phyloP scores from a whole-genome alignment of 805 yeast species.

The Saturnispora kantuleensis region DNA sequence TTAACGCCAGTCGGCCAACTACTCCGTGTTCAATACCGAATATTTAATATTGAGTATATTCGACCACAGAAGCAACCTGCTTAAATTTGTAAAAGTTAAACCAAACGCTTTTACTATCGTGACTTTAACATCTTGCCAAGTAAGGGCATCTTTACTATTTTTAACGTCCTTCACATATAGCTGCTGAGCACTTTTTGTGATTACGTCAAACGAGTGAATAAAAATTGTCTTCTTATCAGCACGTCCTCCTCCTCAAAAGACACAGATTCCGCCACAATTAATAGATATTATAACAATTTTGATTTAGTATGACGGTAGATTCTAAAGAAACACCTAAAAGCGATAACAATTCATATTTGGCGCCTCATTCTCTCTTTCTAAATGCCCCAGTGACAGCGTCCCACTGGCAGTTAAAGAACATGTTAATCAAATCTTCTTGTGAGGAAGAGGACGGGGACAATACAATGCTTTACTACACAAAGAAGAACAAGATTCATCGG shows the following conservation, averaged over 20 bases:
- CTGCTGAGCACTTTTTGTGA: background rate
- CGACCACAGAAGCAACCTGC: no score
- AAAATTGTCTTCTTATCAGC: background rate
- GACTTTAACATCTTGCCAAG: no score
- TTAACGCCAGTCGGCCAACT: no score
- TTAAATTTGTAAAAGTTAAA: no score
- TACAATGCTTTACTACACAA: constrained; percentile 41
- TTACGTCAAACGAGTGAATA: background rate
- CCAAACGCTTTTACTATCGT: no score
- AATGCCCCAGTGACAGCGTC: constrained; percentile 10
- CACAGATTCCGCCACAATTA: background rate
- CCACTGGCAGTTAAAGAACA: constrained; percentile 79
- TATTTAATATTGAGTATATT: no score
- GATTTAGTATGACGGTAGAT: constrained; percentile 2
- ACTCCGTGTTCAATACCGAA: no score
- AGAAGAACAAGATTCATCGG: constrained; percentile 37
- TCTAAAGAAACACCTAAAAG: background rate
- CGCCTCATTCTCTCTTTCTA: constrained; percentile 3
- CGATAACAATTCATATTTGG: constrained; percentile 1
- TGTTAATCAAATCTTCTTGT: constrained; percentile 42
- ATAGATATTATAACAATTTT: background rate
- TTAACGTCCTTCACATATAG: no score
- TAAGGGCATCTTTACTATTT: no score
- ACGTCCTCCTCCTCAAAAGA: background rate
- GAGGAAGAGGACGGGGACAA: background rate